Evolutionary conservation across 352 stramenopile species (phyloP).

Genomic region (Phytophthora melonis): DNA sequence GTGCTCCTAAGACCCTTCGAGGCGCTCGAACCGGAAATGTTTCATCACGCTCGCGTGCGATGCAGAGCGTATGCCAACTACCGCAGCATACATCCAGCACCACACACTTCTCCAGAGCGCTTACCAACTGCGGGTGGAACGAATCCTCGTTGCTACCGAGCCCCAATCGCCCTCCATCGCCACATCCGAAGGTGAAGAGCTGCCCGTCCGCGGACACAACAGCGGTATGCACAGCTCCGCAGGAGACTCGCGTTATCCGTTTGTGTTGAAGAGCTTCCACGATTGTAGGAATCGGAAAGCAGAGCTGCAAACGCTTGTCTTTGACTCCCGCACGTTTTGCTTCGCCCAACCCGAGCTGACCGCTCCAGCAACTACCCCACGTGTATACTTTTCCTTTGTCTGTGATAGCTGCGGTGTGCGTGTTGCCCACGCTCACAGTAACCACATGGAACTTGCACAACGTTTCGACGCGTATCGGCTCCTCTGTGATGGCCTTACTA

Average conservation of each 20-base stretch:
- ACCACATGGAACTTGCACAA: slow-evolving; percentile 27
- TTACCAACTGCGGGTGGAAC: slow-evolving; percentile 59
- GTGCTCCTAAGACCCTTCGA: background rate
- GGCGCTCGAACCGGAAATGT: slow-evolving; percentile 6
- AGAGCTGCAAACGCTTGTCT: slow-evolving; percentile 57
- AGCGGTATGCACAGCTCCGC: slow-evolving; percentile 87
- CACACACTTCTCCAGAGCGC: slow-evolving; percentile 53
- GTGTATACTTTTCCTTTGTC: slow-evolving; percentile 60
- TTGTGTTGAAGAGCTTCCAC: slow-evolving; percentile 55
- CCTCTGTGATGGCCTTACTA: slow-evolving; percentile 10
- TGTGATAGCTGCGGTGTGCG: slow-evolving; percentile 64
- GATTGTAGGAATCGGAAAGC: slow-evolving; percentile 71
- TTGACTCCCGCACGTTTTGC: slow-evolving; percentile 62
- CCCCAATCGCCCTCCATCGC: slow-evolving; percentile 91
- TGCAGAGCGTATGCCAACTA: slow-evolving; percentile 79
- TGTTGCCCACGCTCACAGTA: slow-evolving; percentile 69
- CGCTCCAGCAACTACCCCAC: slow-evolving; percentile 78
- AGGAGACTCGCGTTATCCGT: slow-evolving; percentile 82
- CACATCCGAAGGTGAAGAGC: slow-evolving; percentile 90
- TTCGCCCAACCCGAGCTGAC: slow-evolving; percentile 72
- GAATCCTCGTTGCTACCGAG: slow-evolving; percentile 65
- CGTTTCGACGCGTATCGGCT: slow-evolving; percentile 13
- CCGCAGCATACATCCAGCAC: slow-evolving; percentile 69
- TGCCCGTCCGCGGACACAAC: slow-evolving; percentile 64
- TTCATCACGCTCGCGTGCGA: slow-evolving; percentile 44